Evolutionary conservation across 345 rosid species (phyloP).

Genomic region (Linum trigynum): DNA sequence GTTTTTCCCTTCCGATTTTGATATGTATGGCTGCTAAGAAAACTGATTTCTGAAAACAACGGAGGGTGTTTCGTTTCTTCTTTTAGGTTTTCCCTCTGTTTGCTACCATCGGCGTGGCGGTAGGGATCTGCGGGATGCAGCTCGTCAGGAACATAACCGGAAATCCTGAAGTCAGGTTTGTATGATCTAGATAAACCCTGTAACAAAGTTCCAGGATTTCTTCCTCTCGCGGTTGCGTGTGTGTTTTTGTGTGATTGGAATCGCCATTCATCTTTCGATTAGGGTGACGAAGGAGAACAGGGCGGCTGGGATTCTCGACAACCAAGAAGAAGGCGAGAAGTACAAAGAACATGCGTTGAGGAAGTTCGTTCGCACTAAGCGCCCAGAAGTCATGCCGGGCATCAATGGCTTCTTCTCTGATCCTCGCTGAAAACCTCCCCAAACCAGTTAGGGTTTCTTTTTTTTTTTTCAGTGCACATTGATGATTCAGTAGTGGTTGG

Average conservation of each 20-base stretch:
- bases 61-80: neutral
- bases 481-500: constrained; percentile 16
- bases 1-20: no score
- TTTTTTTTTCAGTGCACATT: constrained; percentile 10
- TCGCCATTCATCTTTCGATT: neutral
- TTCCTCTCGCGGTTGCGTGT: neutral
- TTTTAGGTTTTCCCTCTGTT: constrained; percentile 47
- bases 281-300: constrained; percentile 41
- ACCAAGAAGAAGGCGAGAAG: constrained; percentile 48
- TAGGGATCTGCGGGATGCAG: constrained; percentile 47
- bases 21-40: neutral
- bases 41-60: neutral
- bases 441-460: neutral
- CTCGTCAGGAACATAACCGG: constrained; percentile 41
- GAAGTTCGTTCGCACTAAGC: constrained; percentile 30
- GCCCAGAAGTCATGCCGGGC: constrained; percentile 55
- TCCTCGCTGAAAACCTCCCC: constrained; percentile 16
- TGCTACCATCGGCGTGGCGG: constrained; percentile 44
- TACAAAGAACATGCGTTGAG: constrained; percentile 43
- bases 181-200: neutral
- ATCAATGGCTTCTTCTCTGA: constrained; percentile 49
- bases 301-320: constrained; percentile 45
- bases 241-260: no score
- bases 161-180: constrained; percentile 57
- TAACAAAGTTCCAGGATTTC: no score